Evolutionary conservation across 108 stramenopile species (phyloP).

Genomic region (Craspedostauros australis): DNA sequence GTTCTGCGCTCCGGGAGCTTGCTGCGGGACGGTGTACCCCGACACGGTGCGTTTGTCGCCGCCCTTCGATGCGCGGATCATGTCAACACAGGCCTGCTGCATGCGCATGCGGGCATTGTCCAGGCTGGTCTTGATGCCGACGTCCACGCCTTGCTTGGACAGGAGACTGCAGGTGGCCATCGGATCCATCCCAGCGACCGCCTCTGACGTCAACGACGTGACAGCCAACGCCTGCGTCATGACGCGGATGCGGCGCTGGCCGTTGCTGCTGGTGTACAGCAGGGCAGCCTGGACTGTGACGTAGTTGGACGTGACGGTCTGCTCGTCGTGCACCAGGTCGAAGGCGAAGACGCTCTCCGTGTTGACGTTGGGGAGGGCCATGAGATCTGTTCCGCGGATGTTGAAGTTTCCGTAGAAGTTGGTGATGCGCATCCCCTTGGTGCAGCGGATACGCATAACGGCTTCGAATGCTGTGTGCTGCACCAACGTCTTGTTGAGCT

Average conservation of each 20-base stretch:
- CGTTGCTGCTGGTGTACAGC: conserved; percentile 93
- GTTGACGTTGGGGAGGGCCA: conserved; percentile 94
- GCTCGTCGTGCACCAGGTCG: conserved; percentile 92
- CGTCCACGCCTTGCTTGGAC: conserved; percentile 88
- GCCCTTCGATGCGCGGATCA: conserved; percentile 62
- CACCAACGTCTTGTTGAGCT: conserved; percentile 73
- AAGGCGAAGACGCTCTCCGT: conserved; percentile 91
- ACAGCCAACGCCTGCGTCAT: conserved; percentile 92
- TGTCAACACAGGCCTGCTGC: conserved; percentile 77
- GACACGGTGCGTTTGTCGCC: conserved; percentile 71
- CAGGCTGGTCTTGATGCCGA: conserved; percentile 81
- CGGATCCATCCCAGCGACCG: conserved; percentile 74
- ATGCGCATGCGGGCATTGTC: conserved; percentile 87
- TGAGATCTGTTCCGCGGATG: conserved; percentile 93
- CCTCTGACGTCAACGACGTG: conserved; percentile 58
- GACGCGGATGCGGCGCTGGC: conserved; percentile 96
- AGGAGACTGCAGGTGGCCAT: conserved; percentile 77
- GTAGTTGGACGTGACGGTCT: conserved; percentile 64
- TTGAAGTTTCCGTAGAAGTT: conserved; percentile 97
- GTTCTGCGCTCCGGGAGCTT: conserved; percentile 18
- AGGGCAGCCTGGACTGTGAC: conserved; percentile 94
- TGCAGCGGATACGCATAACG: conserved; percentile 95
- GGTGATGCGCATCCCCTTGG: conserved; percentile 89
- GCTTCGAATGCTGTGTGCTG: conserved; percentile 92
- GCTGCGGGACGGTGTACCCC: conserved; percentile 55